Evolutionary conservation across 2,329 filamentous ascomycete genomes (phyloP), one percentile per base, ranked within the genome.

Genomic region (Fusarium redolens): DNA sequence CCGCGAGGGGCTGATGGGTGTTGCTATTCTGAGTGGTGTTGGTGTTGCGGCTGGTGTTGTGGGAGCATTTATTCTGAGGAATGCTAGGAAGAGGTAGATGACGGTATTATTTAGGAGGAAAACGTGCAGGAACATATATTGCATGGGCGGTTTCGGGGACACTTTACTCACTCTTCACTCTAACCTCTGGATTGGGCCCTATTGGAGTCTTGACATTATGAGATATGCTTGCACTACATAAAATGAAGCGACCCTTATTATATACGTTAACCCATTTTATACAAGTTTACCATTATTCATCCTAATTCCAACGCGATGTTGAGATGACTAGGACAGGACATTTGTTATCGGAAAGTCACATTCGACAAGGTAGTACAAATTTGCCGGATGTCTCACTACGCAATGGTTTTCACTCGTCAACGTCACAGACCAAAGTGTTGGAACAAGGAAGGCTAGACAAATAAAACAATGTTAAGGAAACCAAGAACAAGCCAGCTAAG

Each of bases 1-100:
- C 62, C 97, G 92, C 86, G 96, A 99, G 84, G 96, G 96, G 0
- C 83, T 99, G 71, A 89, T 98, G 85, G 96, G 96, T 48, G 95
- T 97, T 64, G 96, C 96, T 47, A 98, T 99, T 80, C 90, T 98
- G 47, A 96, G 96, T 70, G 96, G 96, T 37, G 89, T 98, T 62
- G 95, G 96, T 60, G 92, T 98, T 69, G 96, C 94, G 4, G 96
- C 95, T 5, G 96, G 96, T n/a, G 91, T 98, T 20, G 91, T 98
- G 20, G 96, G 96, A 38, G 95, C 94, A 18, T 90, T 98, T 78
- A 82, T 99, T 72, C 88, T 98, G 80, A 92, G 90, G 83, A 93
- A 94, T 71, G 89, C 91, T 73, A 90, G 90, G 83, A 91, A 84
- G 81, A 85, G 87, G 79, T 89, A 78, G 74, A 71, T 51, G 62